Evolutionary conservation across 139 green algal genomes (phyloP), one percentile per base, ranked within the genome.

Genomic region (Chlamydomonas asymmetrica): DNA sequence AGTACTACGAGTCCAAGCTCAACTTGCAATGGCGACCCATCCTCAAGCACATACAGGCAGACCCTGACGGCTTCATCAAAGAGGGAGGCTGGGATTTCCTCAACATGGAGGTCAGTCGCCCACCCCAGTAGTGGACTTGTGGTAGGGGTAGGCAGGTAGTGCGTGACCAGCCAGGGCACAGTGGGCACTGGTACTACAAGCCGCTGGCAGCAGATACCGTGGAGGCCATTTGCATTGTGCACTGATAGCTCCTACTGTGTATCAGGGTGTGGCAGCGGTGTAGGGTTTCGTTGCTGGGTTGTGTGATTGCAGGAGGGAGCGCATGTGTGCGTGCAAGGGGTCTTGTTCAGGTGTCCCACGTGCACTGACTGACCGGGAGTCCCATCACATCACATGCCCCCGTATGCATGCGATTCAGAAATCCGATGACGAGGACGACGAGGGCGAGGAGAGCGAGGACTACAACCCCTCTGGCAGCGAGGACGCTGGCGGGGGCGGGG

Each of bases 21-120:
- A 99, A 99, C 87, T 75, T 99, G 75, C 91, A 93, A 45, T 99
- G 96, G 96, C 98, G 98, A 89, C 92, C 93, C 74, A 97, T 99
- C 79, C 83, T 99, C 48, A 97, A 97, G 80, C 92, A 77, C 34
- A 87, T 87, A 57, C 56, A 76, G 50, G 84, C 92, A 59, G 92
- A 98, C 81, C 95, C 95, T 0, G 88, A 98, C 39, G 87, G 78
- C 29, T 98, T 98, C 71, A 76, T 97, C 4, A 91, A 93, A 61
- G 81, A 92, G 29, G 96, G 96, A 37, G 96, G 96, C 37, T 99
- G 96, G 96, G 89, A 92, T 78, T 99, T 99, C 83, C 86, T 99
- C 41, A 93, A 99, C 88, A 88, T 92, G 57, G 92, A 98, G 74
- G 91, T 85, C 66, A 64, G 68, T 63, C 5, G 27, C 8, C 41